phyloP scores from a whole-genome alignment of 352 stramenopile species.

The Globisporangium cystogenes region DNA sequence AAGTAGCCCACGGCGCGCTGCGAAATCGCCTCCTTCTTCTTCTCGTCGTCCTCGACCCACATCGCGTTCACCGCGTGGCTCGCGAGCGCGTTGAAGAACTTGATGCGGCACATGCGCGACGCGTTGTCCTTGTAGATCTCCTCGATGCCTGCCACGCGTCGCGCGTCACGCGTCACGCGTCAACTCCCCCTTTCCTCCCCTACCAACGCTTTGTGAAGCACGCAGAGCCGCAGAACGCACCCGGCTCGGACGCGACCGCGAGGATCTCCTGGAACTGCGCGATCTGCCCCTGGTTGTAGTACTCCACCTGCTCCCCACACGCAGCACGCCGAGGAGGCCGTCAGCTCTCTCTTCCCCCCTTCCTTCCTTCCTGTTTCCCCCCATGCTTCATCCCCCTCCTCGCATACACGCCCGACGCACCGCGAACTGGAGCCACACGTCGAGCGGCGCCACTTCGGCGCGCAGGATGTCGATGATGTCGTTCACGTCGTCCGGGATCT shows the following conservation, averaged over 20 bases:
- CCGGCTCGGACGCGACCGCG: conserved; percentile 69
- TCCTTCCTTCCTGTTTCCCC: no score
- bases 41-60: conserved; percentile 88
- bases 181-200: no score
- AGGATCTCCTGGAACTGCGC: conserved; percentile 86
- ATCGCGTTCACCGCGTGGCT: conserved; percentile 85
- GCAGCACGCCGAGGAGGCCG: conserved; percentile 1
- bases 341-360: not conserved
- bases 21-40: conserved; percentile 75
- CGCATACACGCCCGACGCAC: conserved; percentile 32
- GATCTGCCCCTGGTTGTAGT: conserved; percentile 83
- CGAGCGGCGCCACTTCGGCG: conserved; percentile 85
- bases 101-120: conserved; percentile 82
- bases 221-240: no score
- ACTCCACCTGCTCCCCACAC: conserved; percentile 58
- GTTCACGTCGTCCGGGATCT: conserved; percentile 87
- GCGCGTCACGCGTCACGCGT: no score
- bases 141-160: conserved; percentile 75
- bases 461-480: conserved; percentile 90
- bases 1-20: conserved; percentile 83
- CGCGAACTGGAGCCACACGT: conserved; percentile 90
- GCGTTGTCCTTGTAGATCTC: conserved; percentile 87
- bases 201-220: no score
- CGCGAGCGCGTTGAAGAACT: conserved; percentile 86
- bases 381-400: no score